A percentile compares a stretch with the other conserved stretches of the same genome.
These are phyloP conservation scores for Penicillium sclerotiorum DNA, from an alignment of 2,329 filamentous ascomycete genomes.

Conservation along the genomic window DNA sequence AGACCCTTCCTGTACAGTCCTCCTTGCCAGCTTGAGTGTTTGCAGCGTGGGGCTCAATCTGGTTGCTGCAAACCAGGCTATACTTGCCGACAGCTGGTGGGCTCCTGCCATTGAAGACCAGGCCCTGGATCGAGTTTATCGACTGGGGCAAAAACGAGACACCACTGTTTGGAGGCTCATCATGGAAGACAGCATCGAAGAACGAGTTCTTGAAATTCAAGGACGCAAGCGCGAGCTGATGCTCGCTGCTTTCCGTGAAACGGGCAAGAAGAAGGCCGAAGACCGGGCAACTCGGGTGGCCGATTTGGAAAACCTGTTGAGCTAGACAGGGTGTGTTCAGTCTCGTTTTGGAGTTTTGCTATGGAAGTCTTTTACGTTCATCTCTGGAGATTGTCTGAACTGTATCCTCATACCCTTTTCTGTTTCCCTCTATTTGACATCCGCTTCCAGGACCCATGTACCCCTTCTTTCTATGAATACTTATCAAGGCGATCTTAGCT, in stretches of 20 bases:
- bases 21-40: slow-evolving; percentile 80
- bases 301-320: slow-evolving; percentile 45
- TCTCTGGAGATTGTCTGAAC: too few relatives aligned
- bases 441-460: too few relatives aligned
- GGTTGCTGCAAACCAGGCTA: slow-evolving; percentile 81
- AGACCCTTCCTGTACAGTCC: slow-evolving; percentile 68
- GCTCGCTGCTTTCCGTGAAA: slow-evolving; percentile 77
- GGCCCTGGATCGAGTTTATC: slow-evolving; percentile 83
- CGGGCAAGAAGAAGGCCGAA: slow-evolving; percentile 58
- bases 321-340: too few relatives aligned
- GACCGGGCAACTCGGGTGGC: slow-evolving; percentile 57
- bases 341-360: too few relatives aligned
- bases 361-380: too few relatives aligned
- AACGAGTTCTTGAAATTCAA: slow-evolving; percentile 77
- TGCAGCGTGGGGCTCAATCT: slow-evolving; percentile 86
- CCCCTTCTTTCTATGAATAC: too few relatives aligned
- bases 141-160: slow-evolving; percentile 77
- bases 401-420: too few relatives aligned
- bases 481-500: too few relatives aligned
- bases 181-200: slow-evolving; percentile 79
- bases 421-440: too few relatives aligned
- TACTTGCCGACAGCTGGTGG: slow-evolving; percentile 87
- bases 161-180: slow-evolving; percentile 81
- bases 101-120: slow-evolving; percentile 92
- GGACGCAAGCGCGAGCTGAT: slow-evolving; percentile 77